These are phyloP conservation scores for Athelia sp. DNA, from an alignment of 1,284 basidiomycete species.

Conservation along the genomic window DNA sequence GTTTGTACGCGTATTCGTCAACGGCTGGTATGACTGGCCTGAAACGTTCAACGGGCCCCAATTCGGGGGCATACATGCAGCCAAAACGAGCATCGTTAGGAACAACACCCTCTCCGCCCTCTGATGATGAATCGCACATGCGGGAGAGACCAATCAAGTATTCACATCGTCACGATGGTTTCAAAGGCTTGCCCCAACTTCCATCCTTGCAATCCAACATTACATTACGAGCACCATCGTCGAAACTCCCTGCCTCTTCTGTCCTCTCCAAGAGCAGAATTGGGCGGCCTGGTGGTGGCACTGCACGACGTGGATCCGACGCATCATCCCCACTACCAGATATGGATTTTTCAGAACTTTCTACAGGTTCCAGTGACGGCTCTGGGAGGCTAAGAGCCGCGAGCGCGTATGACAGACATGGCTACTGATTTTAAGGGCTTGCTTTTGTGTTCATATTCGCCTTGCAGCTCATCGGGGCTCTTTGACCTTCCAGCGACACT, in stretches of 20 bases:
- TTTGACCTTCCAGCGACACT: too few relatives aligned
- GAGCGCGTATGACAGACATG: conserved; percentile 13
- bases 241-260: conserved; percentile 36
- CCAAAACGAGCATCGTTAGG: conserved; percentile 48
- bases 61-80: conserved; percentile 35
- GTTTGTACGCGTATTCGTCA: conserved; percentile 36
- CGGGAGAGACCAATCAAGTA: conserved; percentile 34
- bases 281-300: conserved; percentile 44
- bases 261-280: conserved; percentile 57
- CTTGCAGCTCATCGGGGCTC: too few relatives aligned
- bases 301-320: conserved; percentile 39
- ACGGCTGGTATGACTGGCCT: conserved; percentile 33
- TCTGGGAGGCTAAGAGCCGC: conserved; percentile 13
- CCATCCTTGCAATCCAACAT: conserved; percentile 41
- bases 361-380: not conserved
- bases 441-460: too few relatives aligned
- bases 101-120: conserved; percentile 17
- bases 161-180: conserved; percentile 28
- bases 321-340: conserved; percentile 10
- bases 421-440: conserved; percentile 1
- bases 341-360: conserved; percentile 12
- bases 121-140: conserved; percentile 20
- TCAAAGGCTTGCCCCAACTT: conserved; percentile 36
- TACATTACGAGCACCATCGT: conserved; percentile 39
- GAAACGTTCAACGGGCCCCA: conserved; percentile 54